Evolutionary conservation across 176 grass and related monocot species (phyloP), one percentile per base, ranked within the genome.

Genomic region (Musa itinerans): DNA sequence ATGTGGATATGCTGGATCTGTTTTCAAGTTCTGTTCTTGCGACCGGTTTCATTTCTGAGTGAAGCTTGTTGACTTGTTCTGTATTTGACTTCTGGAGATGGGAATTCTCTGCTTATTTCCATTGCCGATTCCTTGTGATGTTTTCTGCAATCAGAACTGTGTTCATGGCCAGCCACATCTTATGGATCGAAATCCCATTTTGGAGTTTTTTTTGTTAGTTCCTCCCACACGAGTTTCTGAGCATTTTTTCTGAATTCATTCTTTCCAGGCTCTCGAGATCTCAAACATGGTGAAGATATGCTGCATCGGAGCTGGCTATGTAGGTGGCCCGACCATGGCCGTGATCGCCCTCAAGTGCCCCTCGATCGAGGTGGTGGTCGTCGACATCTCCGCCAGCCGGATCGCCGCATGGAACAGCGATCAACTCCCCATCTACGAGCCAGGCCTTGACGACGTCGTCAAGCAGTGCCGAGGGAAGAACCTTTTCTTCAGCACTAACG

Each of bases 391-490:
- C 12, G 59, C 52, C 9, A 19, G 12, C 75, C 34, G 75, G 17
- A 77, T 77, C 59, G 21, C 48, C 1, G 75, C 75, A n/a, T 77
- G 75, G 75, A 77, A 77, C 61, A 77, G 75, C 20, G 75, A 77
- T 65, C 75, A 65, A 16, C 75, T 77, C 15, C 75, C 75, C 10
- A 77, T 77, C 0, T 77, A 77, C 12, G 75, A 77, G 61, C 75
- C 75, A 19, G 74, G 74, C 19, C 59, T 77, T 6, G 74, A 77
- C 0, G 74, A 77, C 8, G 74, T 76, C 0, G 75, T 77, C 59
- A 65, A 66, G 75, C 75, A 77, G 49, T 77, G 75, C 34, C 58
- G 75, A 10, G 75, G 75, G 25, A 53, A 1, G 21, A 77, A 77
- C 75, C 61, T 77, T 16, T 77, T 77, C 75, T 77, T 77, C 75